phyloP scores from a whole-genome alignment of 352 stramenopile genomes.

The Phytopythium vexans region DNA sequence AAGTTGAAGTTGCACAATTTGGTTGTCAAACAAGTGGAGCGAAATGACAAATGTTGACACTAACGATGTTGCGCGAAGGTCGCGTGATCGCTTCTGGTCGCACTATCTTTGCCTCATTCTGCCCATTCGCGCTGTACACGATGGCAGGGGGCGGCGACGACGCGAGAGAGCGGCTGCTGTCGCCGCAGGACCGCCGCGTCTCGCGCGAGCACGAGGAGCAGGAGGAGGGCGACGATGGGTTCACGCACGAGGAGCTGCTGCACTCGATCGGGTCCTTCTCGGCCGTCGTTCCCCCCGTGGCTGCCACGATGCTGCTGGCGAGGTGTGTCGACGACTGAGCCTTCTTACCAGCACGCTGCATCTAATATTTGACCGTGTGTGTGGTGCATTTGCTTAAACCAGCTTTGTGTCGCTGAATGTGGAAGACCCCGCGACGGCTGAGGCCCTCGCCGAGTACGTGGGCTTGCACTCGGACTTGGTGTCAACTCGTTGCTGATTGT shows the following conservation, averaged over 20 bases:
- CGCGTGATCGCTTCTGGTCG: not conserved
- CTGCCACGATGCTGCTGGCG: conserved; percentile 76
- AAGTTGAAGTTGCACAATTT: too few species aligned
- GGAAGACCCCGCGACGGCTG: conserved; percentile 67
- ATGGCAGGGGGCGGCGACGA: conserved; percentile 14
- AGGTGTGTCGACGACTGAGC: conserved; percentile 32
- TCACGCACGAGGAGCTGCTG: conserved; percentile 79
- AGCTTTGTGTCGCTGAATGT: conserved; percentile 84
- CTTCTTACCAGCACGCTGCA: not conserved
- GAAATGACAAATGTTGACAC: too few species aligned
- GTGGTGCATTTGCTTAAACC: not conserved
- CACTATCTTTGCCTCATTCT: conserved; percentile 6
- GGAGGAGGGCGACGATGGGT: conserved; percentile 34
- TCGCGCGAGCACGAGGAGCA: conserved; percentile 11
- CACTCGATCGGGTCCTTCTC: conserved; percentile 86
- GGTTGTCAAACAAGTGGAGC: too few species aligned
- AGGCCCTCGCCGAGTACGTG: conserved; percentile 68
- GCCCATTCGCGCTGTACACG: not conserved
- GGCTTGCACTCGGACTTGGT: not conserved
- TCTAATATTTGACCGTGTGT: not conserved
- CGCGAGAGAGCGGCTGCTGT: conserved; percentile 47
- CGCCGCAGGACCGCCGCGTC: conserved; percentile 4
- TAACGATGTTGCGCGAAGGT: not conserved
- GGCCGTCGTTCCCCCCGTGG: conserved; percentile 76
- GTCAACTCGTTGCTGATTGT: not conserved